Evolutionary conservation across 2,329 filamentous ascomycete species (phyloP).

Genomic region (Colletotrichum godetiae): DNA sequence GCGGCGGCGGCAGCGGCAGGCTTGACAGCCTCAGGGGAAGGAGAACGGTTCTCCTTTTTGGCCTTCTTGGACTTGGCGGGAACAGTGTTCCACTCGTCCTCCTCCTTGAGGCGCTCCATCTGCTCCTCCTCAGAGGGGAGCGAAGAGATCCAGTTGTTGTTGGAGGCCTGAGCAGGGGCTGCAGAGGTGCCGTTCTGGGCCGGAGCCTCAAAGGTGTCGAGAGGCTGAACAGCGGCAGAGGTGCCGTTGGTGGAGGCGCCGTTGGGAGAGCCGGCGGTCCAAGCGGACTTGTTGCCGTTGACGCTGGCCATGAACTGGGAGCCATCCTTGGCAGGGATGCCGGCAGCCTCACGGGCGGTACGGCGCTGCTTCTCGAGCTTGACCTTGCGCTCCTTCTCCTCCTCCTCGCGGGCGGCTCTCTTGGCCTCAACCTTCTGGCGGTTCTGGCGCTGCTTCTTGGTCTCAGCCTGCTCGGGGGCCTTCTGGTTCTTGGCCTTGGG

Average conservation of each 20-base stretch:
- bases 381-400: constrained; percentile 81
- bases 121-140: constrained; percentile 73
- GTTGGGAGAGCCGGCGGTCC: constrained; percentile 52
- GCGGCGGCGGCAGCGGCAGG: constrained; percentile 41
- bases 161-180: constrained; percentile 46
- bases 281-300: constrained; percentile 55
- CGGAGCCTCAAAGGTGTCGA: constrained; percentile 66
- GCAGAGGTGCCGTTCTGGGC: constrained; percentile 47
- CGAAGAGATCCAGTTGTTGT: constrained; percentile 60
- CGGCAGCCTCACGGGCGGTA: constrained; percentile 83
- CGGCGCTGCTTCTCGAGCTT: constrained; percentile 87
- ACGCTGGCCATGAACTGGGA: constrained; percentile 64
- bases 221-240: constrained; percentile 54
- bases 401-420: constrained; percentile 79
- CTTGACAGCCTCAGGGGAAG: constrained; percentile 49
- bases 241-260: constrained; percentile 48
- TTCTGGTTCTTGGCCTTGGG: constrained; percentile 72
- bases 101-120: constrained; percentile 65
- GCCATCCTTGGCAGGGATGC: constrained; percentile 85
- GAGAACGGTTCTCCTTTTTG: constrained; percentile 53
- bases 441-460: constrained; percentile 97
- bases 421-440: constrained; percentile 86
- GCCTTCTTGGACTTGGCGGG: constrained; percentile 57
- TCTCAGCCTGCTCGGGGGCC: constrained; percentile 76
- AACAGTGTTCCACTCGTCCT: constrained; percentile 72